Evolutionary conservation across 371 early-diverging fungal species (phyloP).

Genomic region (Cokeromyces recurvatus): DNA sequence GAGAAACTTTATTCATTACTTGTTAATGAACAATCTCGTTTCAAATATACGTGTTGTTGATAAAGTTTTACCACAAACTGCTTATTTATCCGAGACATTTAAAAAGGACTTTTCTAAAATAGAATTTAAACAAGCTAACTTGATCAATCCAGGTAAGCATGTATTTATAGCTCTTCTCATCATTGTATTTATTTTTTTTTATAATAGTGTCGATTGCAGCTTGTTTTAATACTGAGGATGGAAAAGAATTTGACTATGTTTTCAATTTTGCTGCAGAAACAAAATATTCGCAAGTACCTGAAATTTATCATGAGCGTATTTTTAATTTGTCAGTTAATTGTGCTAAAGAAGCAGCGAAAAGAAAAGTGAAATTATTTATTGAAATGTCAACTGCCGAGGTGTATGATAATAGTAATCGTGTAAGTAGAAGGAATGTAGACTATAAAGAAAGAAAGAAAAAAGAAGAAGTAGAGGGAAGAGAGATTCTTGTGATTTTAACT

Average conservation of each 20-base stretch:
- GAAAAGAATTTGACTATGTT: conserved; percentile 75
- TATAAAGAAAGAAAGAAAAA: no score
- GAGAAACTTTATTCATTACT: conserved; percentile 70
- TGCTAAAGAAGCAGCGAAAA: conserved; percentile 80
- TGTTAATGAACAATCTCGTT: conserved; percentile 64
- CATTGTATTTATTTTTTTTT: not conserved
- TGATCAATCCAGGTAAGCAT: conserved; percentile 67
- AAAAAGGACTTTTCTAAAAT: conserved; percentile 67
- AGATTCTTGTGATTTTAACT: no score
- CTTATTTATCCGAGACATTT: conserved; percentile 67
- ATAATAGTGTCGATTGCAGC: conserved; percentile 61
- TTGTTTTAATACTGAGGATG: conserved; percentile 67
- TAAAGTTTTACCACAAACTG: conserved; percentile 83
- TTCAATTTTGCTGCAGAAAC: conserved; percentile 91
- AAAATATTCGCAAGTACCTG: conserved; percentile 82
- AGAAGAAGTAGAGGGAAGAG: no score
- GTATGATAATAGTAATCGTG: conserved; percentile 70
- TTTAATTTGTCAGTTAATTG: conserved; percentile 66
- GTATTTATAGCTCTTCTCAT: not conserved
- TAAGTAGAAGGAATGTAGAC: no score
- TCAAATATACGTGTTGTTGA: conserved; percentile 80
- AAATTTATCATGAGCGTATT: conserved; percentile 86
- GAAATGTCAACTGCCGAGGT: conserved; percentile 87
- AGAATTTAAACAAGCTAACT: conserved; percentile 81
- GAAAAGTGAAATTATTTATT: conserved; percentile 69